Evolutionary conservation across 176 grass and related monocot species (phyloP).

Genomic region (Triticum dicoccoides): DNA sequence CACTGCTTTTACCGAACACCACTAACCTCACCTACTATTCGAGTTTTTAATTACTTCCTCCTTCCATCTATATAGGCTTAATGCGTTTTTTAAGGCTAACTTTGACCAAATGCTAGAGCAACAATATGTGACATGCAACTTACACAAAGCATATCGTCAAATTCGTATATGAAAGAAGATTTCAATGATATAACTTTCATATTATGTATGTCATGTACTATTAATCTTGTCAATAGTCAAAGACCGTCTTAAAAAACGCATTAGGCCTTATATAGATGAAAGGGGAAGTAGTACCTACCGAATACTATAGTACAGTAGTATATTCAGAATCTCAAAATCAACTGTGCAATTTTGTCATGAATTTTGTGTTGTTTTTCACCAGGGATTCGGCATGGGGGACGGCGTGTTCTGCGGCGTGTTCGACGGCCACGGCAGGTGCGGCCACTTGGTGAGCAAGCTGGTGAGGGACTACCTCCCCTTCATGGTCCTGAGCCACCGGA

Average conservation of each 20-base stretch:
- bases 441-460: conserved; percentile 64
- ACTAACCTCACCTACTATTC: conserved; percentile 13
- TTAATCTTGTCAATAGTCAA: too few relatives aligned
- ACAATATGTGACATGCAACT: too few relatives aligned
- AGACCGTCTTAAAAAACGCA: too few relatives aligned
- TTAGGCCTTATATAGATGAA: too few relatives aligned
- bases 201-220: too few relatives aligned
- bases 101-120: too few relatives aligned
- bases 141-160: too few relatives aligned
- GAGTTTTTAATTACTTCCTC: background rate
- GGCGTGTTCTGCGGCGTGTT: conserved; percentile 93
- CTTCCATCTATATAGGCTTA: too few relatives aligned
- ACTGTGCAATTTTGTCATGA: background rate
- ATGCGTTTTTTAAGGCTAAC: too few relatives aligned
- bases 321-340: background rate
- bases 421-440: conserved; percentile 84
- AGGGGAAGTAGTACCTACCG: background rate
- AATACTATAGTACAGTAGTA: background rate
- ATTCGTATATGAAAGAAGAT: too few relatives aligned
- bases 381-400: conserved; percentile 89
- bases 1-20: conserved; percentile 1
- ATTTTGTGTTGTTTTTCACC: background rate
- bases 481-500: conserved; percentile 70
- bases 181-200: too few relatives aligned
- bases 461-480: conserved; percentile 80